phyloP scores from a whole-genome alignment of 305 asterid genomes.

The Rubia peregrina region DNA sequence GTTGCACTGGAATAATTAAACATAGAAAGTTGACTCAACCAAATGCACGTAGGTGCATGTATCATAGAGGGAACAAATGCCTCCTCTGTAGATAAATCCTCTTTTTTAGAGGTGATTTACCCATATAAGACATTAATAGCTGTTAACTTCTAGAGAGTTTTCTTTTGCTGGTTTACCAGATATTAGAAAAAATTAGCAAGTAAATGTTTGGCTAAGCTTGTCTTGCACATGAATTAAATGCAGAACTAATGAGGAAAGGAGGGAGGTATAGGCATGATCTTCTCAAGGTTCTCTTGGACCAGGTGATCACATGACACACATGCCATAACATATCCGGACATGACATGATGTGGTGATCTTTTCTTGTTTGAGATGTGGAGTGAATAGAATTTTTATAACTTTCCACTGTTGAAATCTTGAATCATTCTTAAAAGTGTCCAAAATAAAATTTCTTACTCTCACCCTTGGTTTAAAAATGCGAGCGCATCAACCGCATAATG shows the following conservation, averaged over 20 bases:
- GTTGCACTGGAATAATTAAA: neutral
- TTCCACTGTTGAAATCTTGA: neutral
- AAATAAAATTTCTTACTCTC: too few species aligned
- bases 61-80: neutral
- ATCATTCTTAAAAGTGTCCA: neutral
- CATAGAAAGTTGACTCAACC: neutral
- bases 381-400: neutral
- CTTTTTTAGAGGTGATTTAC: neutral
- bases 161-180: too few species aligned
- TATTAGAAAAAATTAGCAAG: too few species aligned
- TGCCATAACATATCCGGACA: neutral
- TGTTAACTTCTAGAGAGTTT: neutral
- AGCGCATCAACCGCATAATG: too few species aligned
- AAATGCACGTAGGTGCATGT: neutral
- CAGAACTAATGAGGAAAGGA: too few species aligned
- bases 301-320: neutral
- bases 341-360: neutral
- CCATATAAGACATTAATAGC: neutral
- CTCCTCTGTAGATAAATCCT: neutral
- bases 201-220: too few species aligned
- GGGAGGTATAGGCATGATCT: too few species aligned
- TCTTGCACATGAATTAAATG: too few species aligned
- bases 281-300: neutral
- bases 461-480: slow-evolving; percentile 82
- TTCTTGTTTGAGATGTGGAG: neutral